Evolutionary conservation across 495 filamentous ascomycete genomes (phyloP), one percentile per base, ranked within the genome.

Genomic region (Entonaema liquescens): DNA sequence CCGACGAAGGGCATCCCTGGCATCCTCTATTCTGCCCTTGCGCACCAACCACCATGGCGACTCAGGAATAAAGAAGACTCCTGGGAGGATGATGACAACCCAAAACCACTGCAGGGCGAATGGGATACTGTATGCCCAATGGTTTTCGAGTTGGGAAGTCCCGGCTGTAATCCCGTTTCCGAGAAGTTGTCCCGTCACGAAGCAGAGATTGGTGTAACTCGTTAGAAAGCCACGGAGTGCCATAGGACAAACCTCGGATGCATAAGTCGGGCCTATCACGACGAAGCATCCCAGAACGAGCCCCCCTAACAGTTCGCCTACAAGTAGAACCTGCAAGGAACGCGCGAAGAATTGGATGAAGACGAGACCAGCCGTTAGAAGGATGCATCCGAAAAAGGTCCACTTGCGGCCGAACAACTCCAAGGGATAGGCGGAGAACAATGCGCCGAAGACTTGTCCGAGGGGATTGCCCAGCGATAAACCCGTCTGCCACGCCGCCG

Each of bases 41-140:
- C 88, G 84, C 8, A 89, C 83, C 4, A 88, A 75, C 83, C 85
- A 90, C 87, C 88, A 91, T 2, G 89, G 90, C 17, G 80, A 86
- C 71, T 89, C 90, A 0, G 90, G 89, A 4, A 85, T 85, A 60
- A 89, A 82, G 44, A 85, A 80, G 59, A 86, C 76, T 4, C 88
- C 79, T 3, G 85, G 81, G 42, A 89, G 75, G 29, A 91, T 82
- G 11, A 89, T 81, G 2, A 87, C 74, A 5, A 89, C 87, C 86
- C 88, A 91, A 52, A 90, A 83, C 89, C 89, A 91, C 74, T 91
- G 89, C 60, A 89, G 55, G 6, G 84, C 87, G 59, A 89, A 90
- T 1, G 86, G 85, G 56, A 87, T 87, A 11, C 84, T 82, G 59
- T 89, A 90, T 0, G 80, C 81, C 84, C 83, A 85, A 50, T 85